Conservation (phyloP, 176 grass and related monocot species). For the Cenchrus purpureus region DNA sequence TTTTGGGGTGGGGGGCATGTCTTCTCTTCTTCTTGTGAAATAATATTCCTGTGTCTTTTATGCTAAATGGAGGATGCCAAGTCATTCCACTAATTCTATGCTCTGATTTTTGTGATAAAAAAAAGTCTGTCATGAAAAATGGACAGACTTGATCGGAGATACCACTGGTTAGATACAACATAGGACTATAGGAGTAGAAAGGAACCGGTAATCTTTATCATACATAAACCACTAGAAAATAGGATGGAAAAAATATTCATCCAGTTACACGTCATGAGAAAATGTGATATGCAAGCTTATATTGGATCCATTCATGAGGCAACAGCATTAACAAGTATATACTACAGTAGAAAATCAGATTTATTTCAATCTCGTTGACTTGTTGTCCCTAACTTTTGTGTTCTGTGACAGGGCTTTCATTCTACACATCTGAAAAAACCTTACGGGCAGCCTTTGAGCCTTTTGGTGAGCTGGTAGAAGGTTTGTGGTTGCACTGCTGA, state of each 20-base stretch:
- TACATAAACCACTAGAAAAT: background rate
- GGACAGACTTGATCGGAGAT: background rate
- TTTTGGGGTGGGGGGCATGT: background rate
- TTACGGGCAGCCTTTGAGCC: conserved; percentile 83
- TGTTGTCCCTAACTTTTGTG: conserved; percentile 19
- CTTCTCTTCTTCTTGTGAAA: conserved; percentile 13
- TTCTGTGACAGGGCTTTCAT: conserved; percentile 72
- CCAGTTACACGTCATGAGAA: background rate
- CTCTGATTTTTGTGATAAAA: background rate
- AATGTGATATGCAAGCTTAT: background rate
- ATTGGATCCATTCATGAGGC: background rate
- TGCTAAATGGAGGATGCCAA: background rate
- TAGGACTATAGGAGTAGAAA: background rate
- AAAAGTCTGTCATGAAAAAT: background rate
- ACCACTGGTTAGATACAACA: conserved; percentile 6
- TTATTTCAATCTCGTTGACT: background rate
- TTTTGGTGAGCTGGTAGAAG: conserved; percentile 91
- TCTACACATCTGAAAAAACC: conserved; percentile 93
- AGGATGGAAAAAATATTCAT: background rate
- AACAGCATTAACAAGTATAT: conserved; percentile 6
- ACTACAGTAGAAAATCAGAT: conserved; percentile 14
- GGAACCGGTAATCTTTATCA: background rate
- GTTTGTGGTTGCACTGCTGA: conserved; percentile 46
- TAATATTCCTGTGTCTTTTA: background rate
- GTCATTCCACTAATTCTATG: background rate